Conservation (phyloP, 163 green algal genomes). For the Chlorella variabilis region DNA sequence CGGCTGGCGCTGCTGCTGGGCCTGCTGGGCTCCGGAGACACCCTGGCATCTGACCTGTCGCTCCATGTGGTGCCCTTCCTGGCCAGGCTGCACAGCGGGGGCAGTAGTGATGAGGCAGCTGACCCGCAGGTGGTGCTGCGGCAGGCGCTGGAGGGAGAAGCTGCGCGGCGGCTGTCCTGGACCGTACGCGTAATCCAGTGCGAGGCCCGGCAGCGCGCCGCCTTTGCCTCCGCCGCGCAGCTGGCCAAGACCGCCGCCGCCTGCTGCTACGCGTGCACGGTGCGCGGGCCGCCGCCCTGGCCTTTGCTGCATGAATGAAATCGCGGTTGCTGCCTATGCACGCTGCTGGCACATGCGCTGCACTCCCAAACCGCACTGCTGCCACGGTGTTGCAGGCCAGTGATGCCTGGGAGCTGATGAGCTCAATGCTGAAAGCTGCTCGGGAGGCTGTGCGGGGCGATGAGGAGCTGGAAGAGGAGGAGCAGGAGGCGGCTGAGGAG, state of each 20-base stretch:
- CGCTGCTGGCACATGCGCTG: too few species aligned
- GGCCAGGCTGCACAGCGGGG: neutral
- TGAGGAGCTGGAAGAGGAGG: neutral
- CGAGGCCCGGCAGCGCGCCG: constrained; percentile 9
- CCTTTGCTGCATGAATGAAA: too few species aligned
- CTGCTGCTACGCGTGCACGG: constrained; percentile 38
- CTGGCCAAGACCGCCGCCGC: constrained; percentile 22
- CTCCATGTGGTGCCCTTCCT: constrained; percentile 28
- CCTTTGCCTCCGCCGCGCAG: constrained; percentile 6
- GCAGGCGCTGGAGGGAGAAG: constrained; percentile 26
- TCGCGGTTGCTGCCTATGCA: too few species aligned
- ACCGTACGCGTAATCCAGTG: constrained; percentile 26
- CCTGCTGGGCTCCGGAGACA: constrained; percentile 25
- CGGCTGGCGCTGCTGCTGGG: constrained; percentile 36
- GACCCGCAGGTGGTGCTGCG: constrained; percentile 18
- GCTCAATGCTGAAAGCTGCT: constrained; percentile 16
- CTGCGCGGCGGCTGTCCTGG: constrained; percentile 10
- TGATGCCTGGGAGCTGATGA: constrained; percentile 34
- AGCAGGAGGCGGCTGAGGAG: neutral
- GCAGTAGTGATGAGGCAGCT: neutral
- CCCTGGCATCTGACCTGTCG: constrained; percentile 25
- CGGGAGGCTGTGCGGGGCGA: constrained; percentile 7
- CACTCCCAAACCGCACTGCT: too few species aligned
- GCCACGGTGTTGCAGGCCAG: constrained; percentile 7
- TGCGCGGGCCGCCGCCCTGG: neutral